Conservation (phyloP, 2,329 filamentous ascomycete species). For the Stagonosporopsis chrysanthemi region DNA sequence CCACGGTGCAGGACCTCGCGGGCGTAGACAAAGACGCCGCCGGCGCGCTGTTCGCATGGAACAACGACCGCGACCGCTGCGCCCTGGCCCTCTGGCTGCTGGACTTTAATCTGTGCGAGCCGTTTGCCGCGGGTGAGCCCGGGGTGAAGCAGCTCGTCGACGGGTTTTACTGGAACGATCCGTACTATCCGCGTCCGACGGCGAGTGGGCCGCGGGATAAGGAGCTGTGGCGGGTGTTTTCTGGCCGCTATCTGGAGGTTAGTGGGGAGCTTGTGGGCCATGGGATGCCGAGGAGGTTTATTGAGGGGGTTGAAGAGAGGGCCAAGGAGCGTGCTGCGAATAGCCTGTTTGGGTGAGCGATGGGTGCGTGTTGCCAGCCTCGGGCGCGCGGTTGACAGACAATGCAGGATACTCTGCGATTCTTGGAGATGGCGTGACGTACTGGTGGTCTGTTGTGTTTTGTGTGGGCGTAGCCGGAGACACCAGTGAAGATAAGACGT, state of each 20-base stretch:
- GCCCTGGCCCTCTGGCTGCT: not conserved
- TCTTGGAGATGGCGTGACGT: no score
- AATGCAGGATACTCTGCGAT: no score
- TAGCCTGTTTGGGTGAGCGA: not conserved
- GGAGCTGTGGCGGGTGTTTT: not conserved
- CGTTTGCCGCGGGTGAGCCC: constrained; percentile 30
- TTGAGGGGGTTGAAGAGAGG: not conserved
- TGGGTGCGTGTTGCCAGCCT: no score
- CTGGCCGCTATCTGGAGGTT: not conserved
- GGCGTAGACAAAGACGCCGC: not conserved
- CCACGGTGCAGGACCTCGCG: not conserved
- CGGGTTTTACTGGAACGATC: constrained; percentile 16
- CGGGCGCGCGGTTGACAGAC: no score
- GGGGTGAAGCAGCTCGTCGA: constrained; percentile 7
- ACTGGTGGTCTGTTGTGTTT: no score
- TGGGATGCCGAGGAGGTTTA: not conserved
- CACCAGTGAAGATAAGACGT: no score
- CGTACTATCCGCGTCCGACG: constrained; percentile 13
- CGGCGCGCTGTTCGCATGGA: no score
- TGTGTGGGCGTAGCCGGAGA: no score
- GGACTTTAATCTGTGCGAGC: not conserved
- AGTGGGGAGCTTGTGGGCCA: not conserved
- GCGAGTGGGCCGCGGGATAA: not conserved
- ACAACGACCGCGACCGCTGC: not conserved
- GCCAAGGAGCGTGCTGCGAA: not conserved